phyloP scores from a whole-genome alignment of 108 stramenopile genomes.

The Phaeodactylum tricornutum region DNA sequence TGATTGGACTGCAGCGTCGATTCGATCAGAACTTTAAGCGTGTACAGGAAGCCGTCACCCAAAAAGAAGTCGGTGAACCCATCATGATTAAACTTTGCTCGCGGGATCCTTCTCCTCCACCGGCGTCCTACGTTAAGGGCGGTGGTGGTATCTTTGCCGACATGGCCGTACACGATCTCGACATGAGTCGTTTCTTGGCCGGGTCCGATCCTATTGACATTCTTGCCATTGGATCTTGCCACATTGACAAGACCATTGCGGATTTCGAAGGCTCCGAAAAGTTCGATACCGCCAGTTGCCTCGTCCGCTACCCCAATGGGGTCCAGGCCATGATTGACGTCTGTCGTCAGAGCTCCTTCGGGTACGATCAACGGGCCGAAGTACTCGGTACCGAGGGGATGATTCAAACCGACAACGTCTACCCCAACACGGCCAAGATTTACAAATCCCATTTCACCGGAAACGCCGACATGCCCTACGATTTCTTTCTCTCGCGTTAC shows the following conservation, averaged over 20 bases:
- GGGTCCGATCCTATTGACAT: conserved; percentile 88
- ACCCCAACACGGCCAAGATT: conserved; percentile 87
- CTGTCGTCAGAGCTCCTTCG: conserved; percentile 89
- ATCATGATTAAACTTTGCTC: conserved; percentile 89
- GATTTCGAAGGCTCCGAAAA: conserved; percentile 78
- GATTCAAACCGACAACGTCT: conserved; percentile 95
- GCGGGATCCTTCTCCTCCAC: conserved; percentile 90
- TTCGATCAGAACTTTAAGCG: conserved; percentile 93
- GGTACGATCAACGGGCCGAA: conserved; percentile 97
- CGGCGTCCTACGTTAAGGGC: conserved; percentile 90
- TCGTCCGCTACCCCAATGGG: conserved; percentile 86
- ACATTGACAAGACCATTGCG: conserved; percentile 89
- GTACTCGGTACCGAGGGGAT: conserved; percentile 90
- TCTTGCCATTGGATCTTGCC: conserved; percentile 80
- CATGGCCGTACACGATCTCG: conserved; percentile 97
- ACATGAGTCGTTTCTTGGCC: conserved; percentile 91
- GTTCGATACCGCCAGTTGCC: conserved; percentile 85
- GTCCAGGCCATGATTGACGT: conserved; percentile 92
- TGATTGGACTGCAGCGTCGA: conserved; percentile 91
- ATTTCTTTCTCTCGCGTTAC: conserved; percentile 93
- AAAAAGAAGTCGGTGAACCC: conserved; percentile 82
- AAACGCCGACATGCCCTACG: conserved; percentile 96
- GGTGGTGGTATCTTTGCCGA: conserved; percentile 96
- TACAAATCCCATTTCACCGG: conserved; percentile 87
- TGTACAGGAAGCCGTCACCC: conserved; percentile 66